Evolutionary conservation across 2,329 filamentous ascomycete species (phyloP), one percentile per base, ranked within the genome.

Genomic region (Fusarium keratoplasticum): DNA sequence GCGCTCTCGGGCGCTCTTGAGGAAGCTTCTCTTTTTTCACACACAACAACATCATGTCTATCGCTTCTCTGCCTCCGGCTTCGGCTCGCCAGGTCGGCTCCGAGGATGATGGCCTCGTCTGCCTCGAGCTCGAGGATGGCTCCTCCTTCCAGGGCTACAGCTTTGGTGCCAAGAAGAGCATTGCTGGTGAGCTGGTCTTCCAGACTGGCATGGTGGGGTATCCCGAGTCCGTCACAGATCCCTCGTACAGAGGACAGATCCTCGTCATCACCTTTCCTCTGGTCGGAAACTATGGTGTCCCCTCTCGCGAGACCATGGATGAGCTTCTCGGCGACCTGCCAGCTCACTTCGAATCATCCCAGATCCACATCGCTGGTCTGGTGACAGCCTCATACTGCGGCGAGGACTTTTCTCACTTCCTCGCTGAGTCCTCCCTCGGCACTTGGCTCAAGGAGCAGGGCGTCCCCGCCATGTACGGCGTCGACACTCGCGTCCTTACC

Each of bases 151-250:
- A 97, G 83, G 96, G 96, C 78, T 95, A 94, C 87, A 98, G 95
- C 89, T 99, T 99, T 83, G 96, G 96, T 84, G 95, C 96, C 74
- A 89, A 94, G 81, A 98, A 95, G 89, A 98, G 94, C 86, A 91
- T 97, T 80, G 94, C 96, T 76, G 96, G 96, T 83, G 96, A 99
- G 88, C 89, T 99, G 83, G 96, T 99, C 85, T 99, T 99, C 87
- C 96, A 98, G 89, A 99, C 96, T 67, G 96, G 96, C 84, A 98
- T 98, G 95, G 96, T 98, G 78, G 96, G 96, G 81, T 99, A 99
- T 83, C 95, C 96, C 47, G 96, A 99, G 88, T 97, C 93, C 57
- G 89, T 96, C 78, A 96, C 94, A 70, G 94, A 96, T 81, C 94
- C 94, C 76, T 96, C 94, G 59, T 96, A 96, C 85, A 92, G 93